A percentile compares a stretch with the other conserved stretches of the same genome.
These are phyloP conservation scores for Micractinium conductrix DNA, from an alignment of 139 green algal species.

Conservation along the genomic window DNA sequence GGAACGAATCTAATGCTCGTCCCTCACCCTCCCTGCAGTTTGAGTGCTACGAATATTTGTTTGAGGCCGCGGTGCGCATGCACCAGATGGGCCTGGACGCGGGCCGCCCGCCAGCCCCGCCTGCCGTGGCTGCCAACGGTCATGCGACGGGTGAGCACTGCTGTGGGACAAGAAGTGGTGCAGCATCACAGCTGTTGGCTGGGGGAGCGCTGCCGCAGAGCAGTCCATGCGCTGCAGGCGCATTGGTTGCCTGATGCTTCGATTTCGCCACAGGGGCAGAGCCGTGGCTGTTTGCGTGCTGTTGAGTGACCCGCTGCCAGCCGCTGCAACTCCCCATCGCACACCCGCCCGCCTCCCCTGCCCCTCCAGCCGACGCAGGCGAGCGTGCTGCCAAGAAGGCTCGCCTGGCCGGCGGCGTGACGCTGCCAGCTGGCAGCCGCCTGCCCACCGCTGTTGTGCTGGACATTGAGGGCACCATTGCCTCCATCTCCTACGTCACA, in stretches of 20 bases:
- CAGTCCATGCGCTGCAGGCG: too few species aligned
- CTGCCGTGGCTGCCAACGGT: constrained; percentile 28
- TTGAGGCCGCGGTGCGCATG: constrained; percentile 88
- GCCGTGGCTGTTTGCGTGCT: neutral
- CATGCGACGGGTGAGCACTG: constrained; percentile 10
- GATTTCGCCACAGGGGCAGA: too few species aligned
- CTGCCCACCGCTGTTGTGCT: constrained; percentile 79
- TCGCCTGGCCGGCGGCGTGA: neutral
- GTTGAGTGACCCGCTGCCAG: too few species aligned
- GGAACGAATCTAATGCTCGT: too few species aligned
- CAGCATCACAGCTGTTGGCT: too few species aligned
- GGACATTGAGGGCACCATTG: constrained; percentile 97
- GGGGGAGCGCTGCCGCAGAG: too few species aligned
- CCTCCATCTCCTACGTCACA: constrained; percentile 89
- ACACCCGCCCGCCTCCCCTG: neutral
- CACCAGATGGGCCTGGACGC: constrained; percentile 79
- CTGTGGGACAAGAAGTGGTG: too few species aligned
- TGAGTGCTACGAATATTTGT: constrained; percentile 98
- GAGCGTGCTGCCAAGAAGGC: constrained; percentile 30
- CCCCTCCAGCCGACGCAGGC: neutral
- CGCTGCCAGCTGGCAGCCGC: neutral
- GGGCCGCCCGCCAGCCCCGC: constrained; percentile 37
- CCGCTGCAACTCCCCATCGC: neutral
- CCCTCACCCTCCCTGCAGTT: constrained; percentile 59
- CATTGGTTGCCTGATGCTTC: too few species aligned